Percentiles rank a stretch among this genome's conserved stretches.
These are phyloP conservation scores for Phialemonium atrogriseum DNA, from an alignment of 2,329 filamentous ascomycete genomes.

Conservation along the genomic window DNA sequence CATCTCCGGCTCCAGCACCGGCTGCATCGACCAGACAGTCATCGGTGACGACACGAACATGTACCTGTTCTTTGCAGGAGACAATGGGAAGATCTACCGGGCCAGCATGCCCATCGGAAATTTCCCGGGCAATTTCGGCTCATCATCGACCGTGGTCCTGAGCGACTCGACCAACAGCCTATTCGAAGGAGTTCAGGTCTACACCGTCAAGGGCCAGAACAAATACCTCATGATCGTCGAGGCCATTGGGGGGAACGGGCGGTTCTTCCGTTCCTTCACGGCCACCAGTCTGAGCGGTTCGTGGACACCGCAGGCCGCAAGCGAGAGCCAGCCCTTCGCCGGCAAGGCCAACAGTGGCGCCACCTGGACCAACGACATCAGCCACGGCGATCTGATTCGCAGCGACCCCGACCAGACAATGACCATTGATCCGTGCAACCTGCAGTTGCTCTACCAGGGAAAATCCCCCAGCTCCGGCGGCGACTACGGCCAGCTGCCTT, in stretches of 20 bases:
- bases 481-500: constrained; percentile 45
- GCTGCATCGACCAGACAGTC: constrained; percentile 54
- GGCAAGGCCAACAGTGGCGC: constrained; percentile 58
- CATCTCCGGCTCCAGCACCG: constrained; percentile 41
- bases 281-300: constrained; percentile 44
- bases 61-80: constrained; percentile 61
- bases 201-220: constrained; percentile 45
- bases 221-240: constrained; percentile 64
- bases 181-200: constrained; percentile 61
- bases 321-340: constrained; percentile 53
- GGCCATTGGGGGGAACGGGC: constrained; percentile 42
- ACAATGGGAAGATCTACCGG: constrained; percentile 60
- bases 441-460: constrained; percentile 59
- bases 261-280: constrained; percentile 61
- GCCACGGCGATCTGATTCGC: constrained; percentile 55
- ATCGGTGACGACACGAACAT: constrained; percentile 54
- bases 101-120: constrained; percentile 52
- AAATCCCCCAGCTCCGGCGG: constrained; percentile 29
- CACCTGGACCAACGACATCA: constrained; percentile 59
- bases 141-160: constrained; percentile 37
- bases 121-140: constrained; percentile 54
- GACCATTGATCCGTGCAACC: constrained; percentile 54
- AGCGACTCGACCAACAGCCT: constrained; percentile 47
- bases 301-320: constrained; percentile 50
- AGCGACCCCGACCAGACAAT: constrained; percentile 52